These are phyloP conservation scores for Globisporangium parvum DNA, from an alignment of 352 stramenopile species.

Conservation along the genomic window DNA sequence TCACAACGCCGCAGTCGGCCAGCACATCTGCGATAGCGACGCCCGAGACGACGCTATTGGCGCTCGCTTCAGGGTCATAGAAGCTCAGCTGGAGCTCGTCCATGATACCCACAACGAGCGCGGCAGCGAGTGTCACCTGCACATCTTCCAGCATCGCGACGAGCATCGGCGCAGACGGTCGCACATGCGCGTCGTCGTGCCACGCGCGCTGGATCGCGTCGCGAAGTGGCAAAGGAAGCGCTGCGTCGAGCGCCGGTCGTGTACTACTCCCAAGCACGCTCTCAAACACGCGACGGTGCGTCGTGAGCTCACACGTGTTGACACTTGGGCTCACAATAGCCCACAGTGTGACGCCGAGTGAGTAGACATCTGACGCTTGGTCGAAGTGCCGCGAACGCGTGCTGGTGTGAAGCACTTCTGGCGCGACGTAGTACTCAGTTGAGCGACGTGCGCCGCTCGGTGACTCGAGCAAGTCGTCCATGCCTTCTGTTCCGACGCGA, in stretches of 20 bases:
- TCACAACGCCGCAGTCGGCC: neutral
- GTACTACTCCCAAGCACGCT: constrained; percentile 24
- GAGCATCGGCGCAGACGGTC: constrained; percentile 33
- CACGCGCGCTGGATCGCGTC: constrained; percentile 40
- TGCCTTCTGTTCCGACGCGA: neutral
- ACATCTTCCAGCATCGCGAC: constrained; percentile 35
- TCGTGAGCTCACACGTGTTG: constrained; percentile 31
- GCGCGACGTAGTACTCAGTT: constrained; percentile 38
- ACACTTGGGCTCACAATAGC: constrained; percentile 38
- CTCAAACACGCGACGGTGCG: constrained; percentile 34
- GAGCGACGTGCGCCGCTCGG: neutral
- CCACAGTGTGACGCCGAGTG: constrained; percentile 57
- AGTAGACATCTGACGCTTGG: constrained; percentile 50
- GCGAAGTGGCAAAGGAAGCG: constrained; percentile 26
- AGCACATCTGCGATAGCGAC: constrained; percentile 12
- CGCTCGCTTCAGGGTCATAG: constrained; percentile 19
- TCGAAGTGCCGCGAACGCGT: constrained; percentile 20
- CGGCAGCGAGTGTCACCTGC: constrained; percentile 34
- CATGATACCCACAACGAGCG: constrained; percentile 19
- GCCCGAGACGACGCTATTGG: constrained; percentile 25
- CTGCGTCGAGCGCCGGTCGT: constrained; percentile 23
- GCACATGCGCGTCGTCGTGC: constrained; percentile 26
- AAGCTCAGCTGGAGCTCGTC: constrained; percentile 21
- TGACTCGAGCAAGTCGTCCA: constrained; percentile 1
- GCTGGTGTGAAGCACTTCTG: constrained; percentile 42